phyloP scores from a whole-genome alignment of 192 early-diverging fungal genomes.

The Backusella psychrophila region DNA sequence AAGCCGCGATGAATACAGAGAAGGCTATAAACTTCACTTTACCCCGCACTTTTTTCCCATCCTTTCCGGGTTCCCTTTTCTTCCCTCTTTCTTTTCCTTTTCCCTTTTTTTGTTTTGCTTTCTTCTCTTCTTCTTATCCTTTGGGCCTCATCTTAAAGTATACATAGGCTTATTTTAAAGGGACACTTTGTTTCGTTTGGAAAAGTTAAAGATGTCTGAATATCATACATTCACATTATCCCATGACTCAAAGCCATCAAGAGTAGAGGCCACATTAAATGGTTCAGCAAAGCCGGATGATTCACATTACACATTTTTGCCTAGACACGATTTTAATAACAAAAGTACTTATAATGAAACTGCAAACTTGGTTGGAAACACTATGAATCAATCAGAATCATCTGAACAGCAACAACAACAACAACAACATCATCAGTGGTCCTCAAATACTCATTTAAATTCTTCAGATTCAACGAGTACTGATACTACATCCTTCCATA shows the following conservation, averaged over 20 bases:
- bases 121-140: not conserved
- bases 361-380: not conserved
- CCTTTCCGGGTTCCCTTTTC: conserved; percentile 3
- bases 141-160: not conserved
- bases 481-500: not conserved
- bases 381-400: conserved; percentile 4
- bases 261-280: not conserved
- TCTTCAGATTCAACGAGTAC: not conserved
- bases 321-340: conserved; percentile 6
- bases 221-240: conserved; percentile 14
- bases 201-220: conserved; percentile 1
- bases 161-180: not conserved
- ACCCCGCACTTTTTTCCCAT: conserved; percentile 17
- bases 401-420: not conserved
- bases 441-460: conserved; percentile 3
- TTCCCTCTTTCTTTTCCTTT: conserved; percentile 2
- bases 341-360: not conserved
- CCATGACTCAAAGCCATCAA: conserved; percentile 7
- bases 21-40: not conserved
- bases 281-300: not conserved
- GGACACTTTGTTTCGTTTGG: too few species aligned
- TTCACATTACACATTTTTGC: not conserved
- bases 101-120: not conserved
- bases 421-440: not conserved
- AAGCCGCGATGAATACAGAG: conserved; percentile 4